Evolutionary conservation across 73 alveolate species (phyloP).

Genomic region (Effrenium voratum): DNA sequence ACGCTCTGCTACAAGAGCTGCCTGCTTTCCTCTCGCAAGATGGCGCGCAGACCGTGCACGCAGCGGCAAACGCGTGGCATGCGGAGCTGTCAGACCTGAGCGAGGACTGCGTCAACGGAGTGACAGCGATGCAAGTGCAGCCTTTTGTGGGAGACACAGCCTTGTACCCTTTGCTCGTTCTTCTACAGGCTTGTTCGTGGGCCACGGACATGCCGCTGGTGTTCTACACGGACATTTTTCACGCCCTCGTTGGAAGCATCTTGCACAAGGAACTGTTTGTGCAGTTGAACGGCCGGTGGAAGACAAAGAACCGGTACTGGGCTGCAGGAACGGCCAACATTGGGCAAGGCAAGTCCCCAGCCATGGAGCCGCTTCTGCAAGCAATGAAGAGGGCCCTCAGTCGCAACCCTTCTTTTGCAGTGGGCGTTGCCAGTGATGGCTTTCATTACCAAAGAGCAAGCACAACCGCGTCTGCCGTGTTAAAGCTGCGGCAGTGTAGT

Average conservation of each 20-base stretch:
- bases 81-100: slow-evolving; percentile 17
- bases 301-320: slow-evolving; percentile 26
- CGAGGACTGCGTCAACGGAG: background rate
- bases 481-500: too few species aligned
- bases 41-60: too few species aligned
- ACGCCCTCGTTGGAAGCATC: background rate
- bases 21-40: too few species aligned
- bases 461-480: too few species aligned
- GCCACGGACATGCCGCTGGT: slow-evolving; percentile 26
- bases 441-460: slow-evolving; percentile 10
- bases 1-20: too few species aligned
- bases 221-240: background rate
- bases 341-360: slow-evolving; percentile 26
- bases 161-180: slow-evolving; percentile 3
- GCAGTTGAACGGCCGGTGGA: slow-evolving; percentile 5
- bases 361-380: slow-evolving; percentile 2
- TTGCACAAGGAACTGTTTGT: background rate
- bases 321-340: slow-evolving; percentile 24
- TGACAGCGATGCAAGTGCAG: slow-evolving; percentile 6
- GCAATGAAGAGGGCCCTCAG: background rate
- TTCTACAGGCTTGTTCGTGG: slow-evolving; percentile 8
- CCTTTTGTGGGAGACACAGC: slow-evolving; percentile 14
- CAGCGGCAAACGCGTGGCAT: too few species aligned
- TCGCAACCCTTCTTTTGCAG: background rate
- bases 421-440: background rate